Evolutionary conservation across 345 rosid species (phyloP).

Genomic region (Salix exigua): DNA sequence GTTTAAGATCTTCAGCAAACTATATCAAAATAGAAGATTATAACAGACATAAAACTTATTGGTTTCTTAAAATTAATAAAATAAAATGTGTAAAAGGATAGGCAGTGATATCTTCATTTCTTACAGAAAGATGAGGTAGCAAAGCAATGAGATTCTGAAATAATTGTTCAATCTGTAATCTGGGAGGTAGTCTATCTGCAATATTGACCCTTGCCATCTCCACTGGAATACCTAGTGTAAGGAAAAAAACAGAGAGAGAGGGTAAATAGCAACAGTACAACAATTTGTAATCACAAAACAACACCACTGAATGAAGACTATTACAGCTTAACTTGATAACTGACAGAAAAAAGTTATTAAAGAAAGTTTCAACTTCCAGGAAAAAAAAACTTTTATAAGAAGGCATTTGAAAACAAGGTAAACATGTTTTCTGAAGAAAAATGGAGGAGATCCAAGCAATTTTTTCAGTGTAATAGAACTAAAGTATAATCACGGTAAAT

Average conservation of each 20-base stretch:
- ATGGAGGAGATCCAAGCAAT: not conserved
- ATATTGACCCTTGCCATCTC: conserved; percentile 66
- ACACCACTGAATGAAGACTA: not conserved
- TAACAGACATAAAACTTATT: not conserved
- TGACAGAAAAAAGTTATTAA: not conserved
- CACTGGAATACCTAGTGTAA: conserved; percentile 62
- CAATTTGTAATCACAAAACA: not conserved
- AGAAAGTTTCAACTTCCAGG: not conserved
- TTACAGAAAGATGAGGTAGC: conserved; percentile 63
- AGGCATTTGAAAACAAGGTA: not conserved
- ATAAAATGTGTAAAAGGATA: not conserved
- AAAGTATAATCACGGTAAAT: not conserved
- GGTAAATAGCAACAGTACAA: not conserved
- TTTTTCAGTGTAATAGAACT: not conserved
- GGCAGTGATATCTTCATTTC: conserved; percentile 11
- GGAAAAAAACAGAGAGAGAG: not conserved
- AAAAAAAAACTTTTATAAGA: not conserved
- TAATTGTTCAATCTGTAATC: conserved; percentile 41
- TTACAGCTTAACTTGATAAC: not conserved
- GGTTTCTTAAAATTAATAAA: not conserved
- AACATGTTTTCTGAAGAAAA: not conserved
- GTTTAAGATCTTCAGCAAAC: not conserved
- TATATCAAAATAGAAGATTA: not conserved
- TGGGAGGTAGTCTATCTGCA: conserved; percentile 45
- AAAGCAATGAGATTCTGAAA: conserved; percentile 53